Base-by-base conservation (phyloP, 2,329 filamentous ascomycete species). In the Teratosphaeria nubilosa region DNA sequence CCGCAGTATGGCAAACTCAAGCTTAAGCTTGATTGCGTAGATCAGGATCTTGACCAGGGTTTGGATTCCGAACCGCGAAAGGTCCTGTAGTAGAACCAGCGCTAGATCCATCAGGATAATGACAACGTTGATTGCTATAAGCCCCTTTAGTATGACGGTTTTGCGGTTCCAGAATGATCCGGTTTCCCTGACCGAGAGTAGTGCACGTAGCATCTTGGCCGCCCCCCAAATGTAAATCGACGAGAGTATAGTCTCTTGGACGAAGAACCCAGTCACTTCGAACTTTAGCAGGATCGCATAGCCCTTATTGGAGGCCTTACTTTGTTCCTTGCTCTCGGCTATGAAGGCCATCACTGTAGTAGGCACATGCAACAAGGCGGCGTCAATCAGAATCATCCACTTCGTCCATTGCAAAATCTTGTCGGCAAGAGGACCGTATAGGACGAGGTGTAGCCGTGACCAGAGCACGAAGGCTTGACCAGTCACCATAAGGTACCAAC, bases 61-160 rank as follows among this genome's bases (percentile, higher is more conserved):
- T 55, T 72, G 66, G 11, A 70, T 61, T 25, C 68, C 66, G 51
- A 56, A 68, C 9, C 63, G 56, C 41, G 63, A 59, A 2, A 60
- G 65, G 27, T 69, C 68, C 7, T 70, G 68, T 14, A 72, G 63
- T n/a, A 66, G 69, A 14, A 64, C 60, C 2, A 73, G 65, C 0
- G 63, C 67, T 14, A 70, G 64, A 56, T 73, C 70, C 41, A 73
- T 61, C 20, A 65, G 20, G 54, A 73, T 69, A 59, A 73, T 71
- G 56, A 69, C 61, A 53, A 69, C 61, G 61, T 73, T 73, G 60
- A 73, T 69, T 34, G 62, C 66, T 58, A 69, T 65, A 3, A 73
- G 65, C 37, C 71, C 68, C 63, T 65, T 69, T 63, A 69, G 32
- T 16, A 37, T 16, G 32, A 37, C 32, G 14, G 11, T 37, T 4